phyloP scores from a whole-genome alignment of 345 rosid species.

The Raphanus sativus region DNA sequence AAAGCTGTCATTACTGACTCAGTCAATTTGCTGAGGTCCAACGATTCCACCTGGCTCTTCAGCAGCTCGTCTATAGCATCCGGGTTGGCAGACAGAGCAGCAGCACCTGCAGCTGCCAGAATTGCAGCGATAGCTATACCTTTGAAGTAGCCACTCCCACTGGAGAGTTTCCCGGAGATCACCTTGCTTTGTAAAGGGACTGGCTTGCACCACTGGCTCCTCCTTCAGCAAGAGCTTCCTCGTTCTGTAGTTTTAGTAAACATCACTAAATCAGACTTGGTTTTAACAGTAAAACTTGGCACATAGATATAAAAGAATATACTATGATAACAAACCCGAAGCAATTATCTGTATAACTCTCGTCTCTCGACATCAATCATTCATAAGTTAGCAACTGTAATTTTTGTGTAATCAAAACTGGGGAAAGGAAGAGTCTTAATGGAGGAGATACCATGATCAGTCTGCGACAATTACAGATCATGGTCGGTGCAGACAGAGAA shows the following conservation, averaged over 20 bases:
- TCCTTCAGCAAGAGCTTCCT: constrained; percentile 47
- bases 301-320: background rate
- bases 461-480: no score
- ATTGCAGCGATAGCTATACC: constrained; percentile 42
- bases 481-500: background rate
- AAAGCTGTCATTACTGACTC: constrained; percentile 17
- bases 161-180: constrained; percentile 45
- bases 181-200: constrained; percentile 46
- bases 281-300: background rate
- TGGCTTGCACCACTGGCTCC: constrained; percentile 36
- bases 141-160: constrained; percentile 49
- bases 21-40: constrained; percentile 18
- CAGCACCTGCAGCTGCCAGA: constrained; percentile 48
- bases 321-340: no score
- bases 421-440: no score
- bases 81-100: constrained; percentile 23
- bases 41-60: constrained; percentile 23
- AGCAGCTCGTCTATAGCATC: constrained; percentile 14
- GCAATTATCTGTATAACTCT: no score
- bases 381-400: no score
- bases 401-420: no score
- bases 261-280: background rate
- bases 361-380: no score
- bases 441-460: no score
- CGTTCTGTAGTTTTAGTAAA: constrained; percentile 41